These are phyloP conservation scores for Tephrocybe sp. DNA, from an alignment of 768 basidiomycete species.

Conservation along the genomic window DNA sequence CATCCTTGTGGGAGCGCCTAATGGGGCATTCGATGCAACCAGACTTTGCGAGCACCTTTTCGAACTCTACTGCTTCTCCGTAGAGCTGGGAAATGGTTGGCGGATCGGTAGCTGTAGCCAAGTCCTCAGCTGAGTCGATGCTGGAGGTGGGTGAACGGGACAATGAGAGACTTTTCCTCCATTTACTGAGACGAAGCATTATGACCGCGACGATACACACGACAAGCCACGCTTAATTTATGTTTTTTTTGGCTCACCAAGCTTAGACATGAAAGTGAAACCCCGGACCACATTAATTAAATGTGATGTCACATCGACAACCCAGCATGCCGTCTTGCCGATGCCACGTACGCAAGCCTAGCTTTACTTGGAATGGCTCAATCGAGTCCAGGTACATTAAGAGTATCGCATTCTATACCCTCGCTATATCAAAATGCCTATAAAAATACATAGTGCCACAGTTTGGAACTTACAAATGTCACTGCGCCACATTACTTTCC, in stretches of 20 bases:
- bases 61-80: conserved; percentile 35
- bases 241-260: not conserved
- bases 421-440: too few relatives aligned
- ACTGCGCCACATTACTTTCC: too few relatives aligned
- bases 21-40: conserved; percentile 20
- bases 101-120: conserved; percentile 11
- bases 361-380: too few relatives aligned
- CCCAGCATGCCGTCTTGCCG: not conserved
- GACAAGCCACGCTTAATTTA: too few relatives aligned
- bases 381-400: too few relatives aligned
- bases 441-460: too few relatives aligned
- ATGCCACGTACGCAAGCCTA: too few relatives aligned
- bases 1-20: conserved; percentile 16
- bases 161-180: conserved; percentile 7
- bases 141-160: conserved; percentile 12
- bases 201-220: not conserved
- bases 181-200: conserved; percentile 8
- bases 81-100: conserved; percentile 34
- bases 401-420: too few relatives aligned
- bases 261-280: conserved; percentile 7
- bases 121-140: conserved; percentile 13
- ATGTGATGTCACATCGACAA: conserved; percentile 9
- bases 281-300: too few relatives aligned
- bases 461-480: too few relatives aligned
- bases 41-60: conserved; percentile 27